A percentile compares a stretch with the other conserved stretches of the same genome.
Conservation (phyloP, 73 alveolate species). For the Uronychia binucleata region DNA sequence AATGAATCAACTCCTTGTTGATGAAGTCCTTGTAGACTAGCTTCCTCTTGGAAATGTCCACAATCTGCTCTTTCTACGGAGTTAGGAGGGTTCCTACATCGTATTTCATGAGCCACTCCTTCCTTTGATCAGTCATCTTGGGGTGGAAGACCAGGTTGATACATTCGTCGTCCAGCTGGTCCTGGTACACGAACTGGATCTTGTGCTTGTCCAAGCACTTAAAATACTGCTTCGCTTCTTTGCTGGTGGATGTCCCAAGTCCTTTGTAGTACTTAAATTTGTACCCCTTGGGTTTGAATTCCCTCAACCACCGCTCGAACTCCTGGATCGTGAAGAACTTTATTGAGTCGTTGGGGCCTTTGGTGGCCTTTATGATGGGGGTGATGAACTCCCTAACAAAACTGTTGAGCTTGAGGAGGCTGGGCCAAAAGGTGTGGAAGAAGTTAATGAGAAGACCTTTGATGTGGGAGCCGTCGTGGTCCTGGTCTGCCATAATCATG, state of each 20-base stretch:
- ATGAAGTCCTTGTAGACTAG: constrained; percentile 55
- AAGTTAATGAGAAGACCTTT: constrained; percentile 98
- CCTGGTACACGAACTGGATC: constrained; percentile 66
- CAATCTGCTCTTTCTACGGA: constrained; percentile 16
- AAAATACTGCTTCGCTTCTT: constrained; percentile 99
- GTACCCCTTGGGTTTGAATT: constrained; percentile 70
- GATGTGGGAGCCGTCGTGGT: constrained; percentile 99
- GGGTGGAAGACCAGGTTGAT: constrained; percentile 85
- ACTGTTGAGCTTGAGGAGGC: constrained; percentile 83
- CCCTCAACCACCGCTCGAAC: constrained; percentile 90
- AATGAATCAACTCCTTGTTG: constrained; percentile 69
- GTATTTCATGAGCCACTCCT: constrained; percentile 69
- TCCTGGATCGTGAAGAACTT: constrained; percentile 97
- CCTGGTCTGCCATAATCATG: constrained; percentile 99
- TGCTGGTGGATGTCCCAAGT: constrained; percentile 98
- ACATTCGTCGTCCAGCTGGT: constrained; percentile 72
- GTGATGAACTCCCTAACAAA: constrained; percentile 98
- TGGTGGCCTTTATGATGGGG: constrained; percentile 98
- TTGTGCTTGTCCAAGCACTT: constrained; percentile 67
- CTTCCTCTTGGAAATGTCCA: constrained; percentile 31
- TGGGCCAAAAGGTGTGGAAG: constrained; percentile 98
- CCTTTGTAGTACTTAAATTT: constrained; percentile 99
- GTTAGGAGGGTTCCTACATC: neutral
- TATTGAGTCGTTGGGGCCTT: constrained; percentile 69
- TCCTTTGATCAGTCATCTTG: constrained; percentile 80